Evolutionary conservation across 768 basidiomycete genomes (phyloP), one percentile per base, ranked within the genome.

Genomic region (Amanita subjunquillea): DNA sequence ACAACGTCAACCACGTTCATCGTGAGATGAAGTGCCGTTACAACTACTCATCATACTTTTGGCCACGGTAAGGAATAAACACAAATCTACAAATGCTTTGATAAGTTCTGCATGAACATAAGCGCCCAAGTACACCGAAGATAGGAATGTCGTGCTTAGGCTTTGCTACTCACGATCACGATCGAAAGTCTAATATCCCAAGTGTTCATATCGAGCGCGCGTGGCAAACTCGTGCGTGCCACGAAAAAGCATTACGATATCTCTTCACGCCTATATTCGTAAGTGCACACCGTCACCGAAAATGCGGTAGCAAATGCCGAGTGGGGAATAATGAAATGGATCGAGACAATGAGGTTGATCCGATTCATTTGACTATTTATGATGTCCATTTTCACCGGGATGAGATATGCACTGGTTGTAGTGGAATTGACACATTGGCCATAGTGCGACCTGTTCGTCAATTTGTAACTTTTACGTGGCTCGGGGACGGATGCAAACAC

Each of bases 101-200:
- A 34, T 13, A 34, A 13, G 34, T 34, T 34, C 4, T 34, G 13
- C 10, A 42, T 5, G 17, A 20, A 20, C 1, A 23, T 42, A 42
- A 13, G 23, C 41, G 41, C 41, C 41, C 41, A 7, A 6, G 10
- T 42, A 5, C 20, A 20, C 20, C n/a, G 17, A 41, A 6, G 39
- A 17, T 40, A 41, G 22, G 17, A 20, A 13, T 22, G 12, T 20
- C 22, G 41, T 12, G 17, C 39, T 40, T 22, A 10, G 20, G 17
- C 17, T 10, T 30, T 17, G 10, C 15, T n/a, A 20, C 39, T 40
- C 40, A 43, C 41, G 50, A 51, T 51, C 50, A 43, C 32, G 50
- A 51, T 51, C 50, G 50, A 50, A 40, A 50, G 23, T n/a, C 48
- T 50, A 40, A 36, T 29, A 30, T 50, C 3, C 38, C 37, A 50